Base-by-base conservation (phyloP, 306 rosid genomes). In the Neltuma alba region DNA sequence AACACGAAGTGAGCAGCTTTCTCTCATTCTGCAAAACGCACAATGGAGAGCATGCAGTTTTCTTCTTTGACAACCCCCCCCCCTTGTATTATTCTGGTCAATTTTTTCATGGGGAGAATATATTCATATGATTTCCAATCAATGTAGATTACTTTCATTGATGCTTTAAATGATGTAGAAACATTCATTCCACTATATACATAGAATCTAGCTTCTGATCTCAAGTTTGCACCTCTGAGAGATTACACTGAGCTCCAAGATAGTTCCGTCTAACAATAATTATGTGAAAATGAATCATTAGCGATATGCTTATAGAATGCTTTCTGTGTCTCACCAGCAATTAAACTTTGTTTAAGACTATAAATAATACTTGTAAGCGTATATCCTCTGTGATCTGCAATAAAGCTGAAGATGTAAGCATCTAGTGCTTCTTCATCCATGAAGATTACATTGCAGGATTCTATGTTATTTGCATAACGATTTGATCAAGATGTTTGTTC, bases 121-220 rank as follows among this genome's bases (percentile, higher is more conserved):
- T 63, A 60, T 65, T 80, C 76, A 77, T 83, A 74, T 63, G 80
- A 80, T 85, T 73, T 72, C 75, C 83, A 71, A 74, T 80, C 80
- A 76, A 80, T 87, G 88, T 85, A 89, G 67, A 89, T 87, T 76
- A 54, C 77, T 88, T 76, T 78, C 80, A 45, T 74, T 84, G 72
- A 81, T 27, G 78, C 86, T 63, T 50, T 50, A 74, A 52, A 65
- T 83, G 79, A 66, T 62, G 77, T 82, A 78, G 77, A 73, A 57
- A 82, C 55, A 85, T 85, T 84, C 81, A 69, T 82, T 84, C 85
- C 83, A 82, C 65, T 81, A 80, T 71, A 72, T 71, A 72, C 77
- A 84, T 85, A 80, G 83, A 81, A 74, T 74, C 82, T 47, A 75
- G 82, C 75, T 77, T 41, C 44, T 78, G 42, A 28, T 79, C 57